Evolutionary conservation across 1,284 basidiomycete genomes (phyloP).

Genomic region (Sporisorium sorghi): DNA sequence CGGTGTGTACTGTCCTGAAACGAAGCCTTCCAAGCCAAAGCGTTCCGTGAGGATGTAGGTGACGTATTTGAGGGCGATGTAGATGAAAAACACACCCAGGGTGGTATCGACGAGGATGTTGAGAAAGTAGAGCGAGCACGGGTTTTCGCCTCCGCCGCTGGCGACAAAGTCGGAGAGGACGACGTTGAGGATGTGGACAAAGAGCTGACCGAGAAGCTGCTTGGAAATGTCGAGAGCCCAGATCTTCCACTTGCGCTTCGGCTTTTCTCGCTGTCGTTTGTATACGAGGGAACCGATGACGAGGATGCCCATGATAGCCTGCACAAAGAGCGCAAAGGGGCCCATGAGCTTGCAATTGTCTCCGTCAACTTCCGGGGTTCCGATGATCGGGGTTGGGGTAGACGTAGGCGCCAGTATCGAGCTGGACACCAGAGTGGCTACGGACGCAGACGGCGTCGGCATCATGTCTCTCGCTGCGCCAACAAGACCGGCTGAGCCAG

Average conservation of each 20-base stretch:
- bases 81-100: conserved; percentile 86
- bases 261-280: conserved; percentile 87
- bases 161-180: conserved; percentile 70
- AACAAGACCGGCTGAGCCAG: conserved; percentile 10
- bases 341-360: conserved; percentile 61
- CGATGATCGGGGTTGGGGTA: conserved; percentile 27
- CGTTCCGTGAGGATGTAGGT: conserved; percentile 78
- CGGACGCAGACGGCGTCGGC: conserved; percentile 16
- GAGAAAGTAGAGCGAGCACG: conserved; percentile 79
- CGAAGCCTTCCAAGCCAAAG: conserved; percentile 79
- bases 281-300: conserved; percentile 85
- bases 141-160: conserved; percentile 53
- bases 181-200: conserved; percentile 88
- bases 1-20: conserved; percentile 81
- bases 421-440: conserved; percentile 9
- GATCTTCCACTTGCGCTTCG: conserved; percentile 89
- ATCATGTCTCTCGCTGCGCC: conserved; percentile 16
- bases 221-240: conserved; percentile 76
- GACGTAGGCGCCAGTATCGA: conserved; percentile 22
- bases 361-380: conserved; percentile 51
- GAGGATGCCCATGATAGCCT: conserved; percentile 85
- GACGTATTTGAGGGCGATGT: conserved; percentile 78
- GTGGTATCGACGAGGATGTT: conserved; percentile 96
- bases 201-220: conserved; percentile 89
- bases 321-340: conserved; percentile 72